Percentiles rank a stretch among this genome's conserved stretches.
phyloP scores from a whole-genome alignment of 805 yeast species.

The Saturnispora mendoncae region DNA sequence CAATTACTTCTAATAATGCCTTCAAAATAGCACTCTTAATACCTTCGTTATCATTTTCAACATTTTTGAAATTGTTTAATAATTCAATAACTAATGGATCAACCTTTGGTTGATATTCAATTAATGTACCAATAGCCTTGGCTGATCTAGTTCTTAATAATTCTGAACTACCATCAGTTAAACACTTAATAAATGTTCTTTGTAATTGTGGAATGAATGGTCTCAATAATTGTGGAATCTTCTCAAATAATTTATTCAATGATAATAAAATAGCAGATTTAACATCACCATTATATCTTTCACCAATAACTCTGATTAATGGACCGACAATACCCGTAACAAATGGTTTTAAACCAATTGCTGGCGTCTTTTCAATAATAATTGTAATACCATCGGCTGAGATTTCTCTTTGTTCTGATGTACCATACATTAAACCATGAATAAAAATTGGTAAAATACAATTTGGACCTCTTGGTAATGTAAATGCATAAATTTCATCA shows the following conservation, averaged over 20 bases:
- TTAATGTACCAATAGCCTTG: conserved; percentile 76
- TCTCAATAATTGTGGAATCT: conserved; percentile 83
- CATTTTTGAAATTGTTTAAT: conserved; percentile 60
- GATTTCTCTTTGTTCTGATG: conserved; percentile 68
- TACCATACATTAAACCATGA: conserved; percentile 94
- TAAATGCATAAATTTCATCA: conserved; percentile 64
- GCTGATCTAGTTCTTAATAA: conserved; percentile 78
- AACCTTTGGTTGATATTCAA: conserved; percentile 84
- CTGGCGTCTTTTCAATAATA: conserved; percentile 75
- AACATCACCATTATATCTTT: conserved; percentile 81
- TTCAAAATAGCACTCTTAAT: conserved; percentile 79
- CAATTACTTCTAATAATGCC: conserved; percentile 75
- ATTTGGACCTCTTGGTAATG: conserved; percentile 73
- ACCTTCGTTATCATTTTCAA: conserved; percentile 42
- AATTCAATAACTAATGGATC: conserved; percentile 87
- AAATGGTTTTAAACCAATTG: conserved; percentile 72
- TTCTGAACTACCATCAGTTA: conserved; percentile 70
- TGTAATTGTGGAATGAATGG: conserved; percentile 97
- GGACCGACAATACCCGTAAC: conserved; percentile 97
- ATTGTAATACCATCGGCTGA: conserved; percentile 88
- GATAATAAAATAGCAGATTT: conserved; percentile 91
- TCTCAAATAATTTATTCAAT: conserved; percentile 62
- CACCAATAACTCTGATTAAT: conserved; percentile 94
- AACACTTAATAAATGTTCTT: conserved; percentile 88
- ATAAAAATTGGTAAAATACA: conserved; percentile 84